phyloP scores from a whole-genome alignment of 2,329 filamentous ascomycete species.

The Sporothrix mexicana region DNA sequence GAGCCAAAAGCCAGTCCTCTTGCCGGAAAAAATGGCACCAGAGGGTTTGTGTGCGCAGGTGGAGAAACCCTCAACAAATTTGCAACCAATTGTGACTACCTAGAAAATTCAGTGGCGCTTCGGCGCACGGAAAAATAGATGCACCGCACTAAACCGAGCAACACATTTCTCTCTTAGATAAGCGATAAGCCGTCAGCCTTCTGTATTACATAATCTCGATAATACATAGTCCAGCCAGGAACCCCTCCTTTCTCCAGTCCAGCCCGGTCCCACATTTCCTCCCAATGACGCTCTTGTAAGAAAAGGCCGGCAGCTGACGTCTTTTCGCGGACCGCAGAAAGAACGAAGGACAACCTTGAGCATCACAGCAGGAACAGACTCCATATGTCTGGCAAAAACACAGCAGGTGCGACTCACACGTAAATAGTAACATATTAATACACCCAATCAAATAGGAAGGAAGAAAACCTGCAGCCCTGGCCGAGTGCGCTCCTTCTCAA shows the following conservation, averaged over 20 bases:
- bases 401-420: conserved; percentile 18
- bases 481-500: not conserved
- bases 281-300: not conserved
- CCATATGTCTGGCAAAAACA: not conserved
- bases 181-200: not conserved
- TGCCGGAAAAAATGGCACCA: conserved; percentile 34
- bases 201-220: conserved; percentile 25
- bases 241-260: conserved; percentile 23
- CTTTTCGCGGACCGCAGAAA: conserved; percentile 22
- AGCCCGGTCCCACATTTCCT: conserved; percentile 5
- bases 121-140: conserved; percentile 30
- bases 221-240: not conserved
- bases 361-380: not conserved
- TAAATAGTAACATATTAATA: not conserved
- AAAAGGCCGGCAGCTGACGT: conserved; percentile 22
- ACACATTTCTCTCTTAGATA: conserved; percentile 8
- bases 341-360: conserved; percentile 24
- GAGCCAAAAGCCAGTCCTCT: conserved; percentile 16
- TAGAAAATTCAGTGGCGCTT: too few relatives aligned
- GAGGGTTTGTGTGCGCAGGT: conserved; percentile 36
- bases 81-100: conserved; percentile 10
- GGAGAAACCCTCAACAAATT: conserved; percentile 32
- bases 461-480: not conserved
- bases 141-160: not conserved
- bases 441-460: not conserved